Evolutionary conservation across 148 eudicot genomes (phyloP), one percentile per base, ranked within the genome.

Genomic region (Silene conica): DNA sequence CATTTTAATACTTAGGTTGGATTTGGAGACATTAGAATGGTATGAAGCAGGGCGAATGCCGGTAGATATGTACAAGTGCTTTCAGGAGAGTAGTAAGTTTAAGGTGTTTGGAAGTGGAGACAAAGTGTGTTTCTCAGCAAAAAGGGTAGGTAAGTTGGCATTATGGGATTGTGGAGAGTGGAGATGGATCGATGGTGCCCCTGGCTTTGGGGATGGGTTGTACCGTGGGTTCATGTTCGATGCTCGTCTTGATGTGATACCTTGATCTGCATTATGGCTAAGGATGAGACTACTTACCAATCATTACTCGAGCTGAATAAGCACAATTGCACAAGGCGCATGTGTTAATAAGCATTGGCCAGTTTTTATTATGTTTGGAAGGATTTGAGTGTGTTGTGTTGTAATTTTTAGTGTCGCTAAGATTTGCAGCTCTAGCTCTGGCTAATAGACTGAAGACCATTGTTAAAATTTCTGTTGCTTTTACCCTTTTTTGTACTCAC

Each of bases 31-130:
- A 7, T 73, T 93, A 82, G 95, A 91, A 79, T 93, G 98, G 98
- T 91, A 88, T 43, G 98, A 93, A 73, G 98, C 98, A 0, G 97
- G 91, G 6, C 69, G 97, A 43, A 93, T 93, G 98, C 97, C 98
- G 1, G 34, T 74, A 22, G 92, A 89, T 59, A 93, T 93, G 95
- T 93, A 87, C 23, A 74, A 76, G 65, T 89, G 87, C 54, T 93
- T 91, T 63, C 86, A 83, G 69, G 92, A 93, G 19, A 83, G 87
- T 41, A 88, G 95, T 57, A 93, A 93, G 87, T 93, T 91, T 77
- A 93, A 93, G 89, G 98, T 91, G 77, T 93, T 93, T 79, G 98
- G 98, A 12, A 89, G 91, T 20, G 95, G 98, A 22, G 83, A 86
- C 22, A 82, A 87, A 80, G 88, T 93, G 58, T 89, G 95, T 73